Percentiles rank a stretch among this genome's conserved stretches.
These are phyloP conservation scores for Candida loeiensis DNA, from an alignment of 805 yeast species.

Conservation along the genomic window DNA sequence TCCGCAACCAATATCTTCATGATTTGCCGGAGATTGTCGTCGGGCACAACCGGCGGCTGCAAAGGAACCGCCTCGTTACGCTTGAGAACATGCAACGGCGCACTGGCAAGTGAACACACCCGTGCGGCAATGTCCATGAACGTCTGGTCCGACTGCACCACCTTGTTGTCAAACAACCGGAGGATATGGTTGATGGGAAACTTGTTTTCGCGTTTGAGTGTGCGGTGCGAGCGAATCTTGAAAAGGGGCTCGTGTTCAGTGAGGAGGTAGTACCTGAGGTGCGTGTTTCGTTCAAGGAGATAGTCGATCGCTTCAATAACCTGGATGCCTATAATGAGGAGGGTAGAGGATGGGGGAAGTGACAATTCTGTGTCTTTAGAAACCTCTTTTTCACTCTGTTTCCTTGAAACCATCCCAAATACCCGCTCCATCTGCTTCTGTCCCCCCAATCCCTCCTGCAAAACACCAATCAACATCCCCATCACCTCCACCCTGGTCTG, in stretches of 20 bases:
- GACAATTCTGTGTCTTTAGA: constrained; percentile 6
- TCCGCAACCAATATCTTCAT: constrained; percentile 70
- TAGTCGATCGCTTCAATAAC: constrained; percentile 70
- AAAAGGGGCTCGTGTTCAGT: constrained; percentile 60
- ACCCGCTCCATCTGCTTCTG: constrained; percentile 59
- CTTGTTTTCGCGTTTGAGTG: constrained; percentile 39
- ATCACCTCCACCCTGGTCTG: constrained; percentile 76
- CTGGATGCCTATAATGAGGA: constrained; percentile 71
- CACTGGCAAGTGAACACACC: constrained; percentile 71
- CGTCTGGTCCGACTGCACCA: constrained; percentile 69
- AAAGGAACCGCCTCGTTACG: constrained; percentile 14
- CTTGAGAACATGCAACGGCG: constrained; percentile 51
- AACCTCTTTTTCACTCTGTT: constrained; percentile 20
- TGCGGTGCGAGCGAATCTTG: constrained; percentile 30
- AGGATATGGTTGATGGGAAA: constrained; percentile 75
- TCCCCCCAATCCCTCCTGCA: constrained; percentile 71
- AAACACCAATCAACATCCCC: constrained; percentile 59
- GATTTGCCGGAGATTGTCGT: constrained; percentile 55
- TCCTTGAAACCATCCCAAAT: constrained; percentile 56
- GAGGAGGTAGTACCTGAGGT: constrained; percentile 69
- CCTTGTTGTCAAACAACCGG: constrained; percentile 54
- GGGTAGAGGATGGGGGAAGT: constrained; percentile 61
- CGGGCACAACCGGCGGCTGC: constrained; percentile 51
- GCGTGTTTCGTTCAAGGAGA: constrained; percentile 62
- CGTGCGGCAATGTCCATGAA: constrained; percentile 75